These are phyloP conservation scores for Neofusicoccum sp. DNA, from an alignment of 2,329 filamentous ascomycete genomes.

Conservation along the genomic window DNA sequence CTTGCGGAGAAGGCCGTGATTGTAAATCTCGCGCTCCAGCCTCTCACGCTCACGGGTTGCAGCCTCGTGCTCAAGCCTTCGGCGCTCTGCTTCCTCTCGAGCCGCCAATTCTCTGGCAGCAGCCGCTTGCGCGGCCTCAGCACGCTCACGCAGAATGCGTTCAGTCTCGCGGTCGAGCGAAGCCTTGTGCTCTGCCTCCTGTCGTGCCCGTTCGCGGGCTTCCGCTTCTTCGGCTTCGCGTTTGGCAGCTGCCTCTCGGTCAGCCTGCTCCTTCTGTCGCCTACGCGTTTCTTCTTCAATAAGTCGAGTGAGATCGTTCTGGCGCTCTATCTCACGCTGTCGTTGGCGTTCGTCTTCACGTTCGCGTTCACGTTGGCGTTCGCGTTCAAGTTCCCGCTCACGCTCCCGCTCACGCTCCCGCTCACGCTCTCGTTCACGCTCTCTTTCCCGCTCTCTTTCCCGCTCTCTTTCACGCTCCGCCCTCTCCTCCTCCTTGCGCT, in stretches of 20 bases:
- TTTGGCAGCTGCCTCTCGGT: conserved; percentile 27
- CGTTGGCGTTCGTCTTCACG: conserved; percentile 30
- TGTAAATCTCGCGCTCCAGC: conserved; percentile 27
- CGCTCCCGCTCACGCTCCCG: conserved; percentile 21
- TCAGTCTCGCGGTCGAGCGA: conserved; percentile 35
- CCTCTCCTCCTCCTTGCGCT: conserved; percentile 23
- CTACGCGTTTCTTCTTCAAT: conserved; percentile 27
- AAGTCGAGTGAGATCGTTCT: conserved; percentile 15
- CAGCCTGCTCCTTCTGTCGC: conserved; percentile 24
- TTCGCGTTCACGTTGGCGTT: conserved; percentile 27
- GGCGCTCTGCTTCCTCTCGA: conserved; percentile 31
- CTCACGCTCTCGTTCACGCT: not conserved
- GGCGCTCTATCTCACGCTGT: not conserved
- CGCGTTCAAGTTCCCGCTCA: conserved; percentile 28
- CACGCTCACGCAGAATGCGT: conserved; percentile 34
- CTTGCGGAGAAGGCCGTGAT: conserved; percentile 10
- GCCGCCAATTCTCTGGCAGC: conserved; percentile 29
- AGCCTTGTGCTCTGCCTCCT: conserved; percentile 28
- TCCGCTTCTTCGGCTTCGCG: conserved; percentile 26
- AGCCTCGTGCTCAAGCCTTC: conserved; percentile 23
- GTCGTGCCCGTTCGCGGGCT: conserved; percentile 27
- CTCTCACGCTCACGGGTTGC: conserved; percentile 27
- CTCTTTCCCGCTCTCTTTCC: not conserved
- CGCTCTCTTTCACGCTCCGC: conserved; percentile 24
- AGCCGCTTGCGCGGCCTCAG: conserved; percentile 22